These are phyloP conservation scores for Plasmodium coatneyi DNA, from an alignment of 169 alveolate species.

Conservation along the genomic window DNA sequence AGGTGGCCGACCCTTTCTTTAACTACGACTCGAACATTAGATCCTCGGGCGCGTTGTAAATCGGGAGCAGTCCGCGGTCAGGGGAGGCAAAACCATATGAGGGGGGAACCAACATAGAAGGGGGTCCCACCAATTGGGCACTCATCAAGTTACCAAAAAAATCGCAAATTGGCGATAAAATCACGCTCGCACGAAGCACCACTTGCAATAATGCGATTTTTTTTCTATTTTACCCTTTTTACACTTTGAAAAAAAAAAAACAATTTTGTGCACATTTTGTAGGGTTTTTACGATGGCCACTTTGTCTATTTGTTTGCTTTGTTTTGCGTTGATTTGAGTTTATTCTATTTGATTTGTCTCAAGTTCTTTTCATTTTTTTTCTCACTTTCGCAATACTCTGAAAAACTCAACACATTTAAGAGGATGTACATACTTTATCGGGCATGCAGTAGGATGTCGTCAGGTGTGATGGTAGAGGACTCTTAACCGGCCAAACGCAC, in stretches of 20 bases:
- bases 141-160: neutral
- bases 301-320: neutral
- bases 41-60: neutral
- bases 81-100: neutral
- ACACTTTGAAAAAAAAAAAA: neutral
- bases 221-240: neutral
- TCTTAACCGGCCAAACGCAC: neutral
- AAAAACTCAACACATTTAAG: neutral
- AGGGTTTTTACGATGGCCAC: neutral
- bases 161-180: neutral
- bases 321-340: neutral
- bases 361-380: neutral
- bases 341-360: neutral
- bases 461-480: neutral
- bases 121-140: neutral
- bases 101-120: neutral
- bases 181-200: neutral
- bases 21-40: slow-evolving; percentile 36
- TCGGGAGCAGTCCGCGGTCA: neutral
- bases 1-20: slow-evolving; percentile 19
- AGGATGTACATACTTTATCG: neutral
- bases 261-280: neutral
- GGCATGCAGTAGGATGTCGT: neutral
- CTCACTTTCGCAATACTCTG: neutral
- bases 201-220: neutral